A percentile compares a stretch with the other conserved stretches of the same genome.
phyloP scores from a whole-genome alignment of 2,329 filamentous ascomycete genomes.

The Furcasterigmium furcatum region DNA sequence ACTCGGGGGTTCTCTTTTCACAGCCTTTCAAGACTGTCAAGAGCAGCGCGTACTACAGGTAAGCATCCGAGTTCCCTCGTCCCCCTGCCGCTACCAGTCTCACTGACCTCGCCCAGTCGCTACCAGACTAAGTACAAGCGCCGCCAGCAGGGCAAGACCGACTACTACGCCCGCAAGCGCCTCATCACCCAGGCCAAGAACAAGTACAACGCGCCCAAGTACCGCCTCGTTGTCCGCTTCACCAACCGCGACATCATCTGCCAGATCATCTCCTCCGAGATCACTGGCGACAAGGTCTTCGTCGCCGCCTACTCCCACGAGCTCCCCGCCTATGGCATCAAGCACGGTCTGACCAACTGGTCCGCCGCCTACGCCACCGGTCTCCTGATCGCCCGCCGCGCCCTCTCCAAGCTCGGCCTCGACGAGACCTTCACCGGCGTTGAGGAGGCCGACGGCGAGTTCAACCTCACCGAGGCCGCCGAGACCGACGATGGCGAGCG shows the following conservation, averaged over 20 bases:
- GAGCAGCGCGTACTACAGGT: constrained; percentile 99
- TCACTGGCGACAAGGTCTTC: constrained; percentile 97
- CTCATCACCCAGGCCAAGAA: constrained; percentile 99
- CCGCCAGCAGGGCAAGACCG: constrained; percentile 94
- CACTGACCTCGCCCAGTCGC: constrained; percentile 57
- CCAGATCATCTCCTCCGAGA: constrained; percentile 96
- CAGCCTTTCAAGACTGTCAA: constrained; percentile 93
- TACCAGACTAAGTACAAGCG: constrained; percentile 99
- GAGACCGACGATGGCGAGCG: constrained; percentile 90
- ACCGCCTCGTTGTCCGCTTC: constrained; percentile 98
- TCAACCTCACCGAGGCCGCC: constrained; percentile 87
- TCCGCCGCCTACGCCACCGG: constrained; percentile 94
- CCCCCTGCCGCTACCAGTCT: neutral
- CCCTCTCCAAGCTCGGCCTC: constrained; percentile 93
- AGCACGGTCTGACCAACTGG: constrained; percentile 99
- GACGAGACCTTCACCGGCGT: constrained; percentile 93
- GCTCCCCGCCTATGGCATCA: constrained; percentile 95
- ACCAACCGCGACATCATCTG: constrained; percentile 99
- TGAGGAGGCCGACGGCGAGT: constrained; percentile 96
- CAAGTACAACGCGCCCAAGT: constrained; percentile 99
- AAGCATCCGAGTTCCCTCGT: constrained; percentile 38
- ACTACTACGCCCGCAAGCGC: constrained; percentile 99
- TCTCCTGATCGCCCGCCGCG: constrained; percentile 94
- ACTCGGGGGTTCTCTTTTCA: constrained; percentile 67
- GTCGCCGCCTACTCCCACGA: constrained; percentile 91